phyloP scores from a whole-genome alignment of 2,329 filamentous ascomycete genomes.

The Colletotrichum horii region DNA sequence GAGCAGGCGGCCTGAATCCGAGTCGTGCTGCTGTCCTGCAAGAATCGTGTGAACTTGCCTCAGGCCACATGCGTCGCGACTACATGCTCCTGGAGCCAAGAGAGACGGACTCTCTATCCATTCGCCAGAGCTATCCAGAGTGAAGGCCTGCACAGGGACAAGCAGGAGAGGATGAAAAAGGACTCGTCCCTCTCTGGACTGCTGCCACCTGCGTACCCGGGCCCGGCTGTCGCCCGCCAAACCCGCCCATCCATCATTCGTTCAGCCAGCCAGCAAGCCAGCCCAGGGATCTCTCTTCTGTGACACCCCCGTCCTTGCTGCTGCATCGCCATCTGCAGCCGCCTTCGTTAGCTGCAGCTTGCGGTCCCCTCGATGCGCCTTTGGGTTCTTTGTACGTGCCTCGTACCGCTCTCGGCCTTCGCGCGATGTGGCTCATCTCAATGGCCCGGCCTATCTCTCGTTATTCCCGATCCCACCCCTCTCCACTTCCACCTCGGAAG shows the following conservation, averaged over 20 bases:
- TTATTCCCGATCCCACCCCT: neutral
- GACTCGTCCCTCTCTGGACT: neutral
- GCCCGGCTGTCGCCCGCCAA: constrained; percentile 6
- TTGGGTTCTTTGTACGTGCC: neutral
- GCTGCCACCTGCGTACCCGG: neutral
- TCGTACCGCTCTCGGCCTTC: constrained; percentile 10
- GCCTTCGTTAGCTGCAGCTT: neutral
- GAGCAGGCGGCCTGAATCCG: neutral
- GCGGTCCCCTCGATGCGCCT: neutral
- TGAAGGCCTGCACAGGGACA: neutral
- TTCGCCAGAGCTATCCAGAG: neutral
- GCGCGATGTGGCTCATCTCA: neutral
- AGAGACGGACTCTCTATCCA: neutral
- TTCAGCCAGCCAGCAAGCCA: neutral
- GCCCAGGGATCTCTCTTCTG: constrained; percentile 5
- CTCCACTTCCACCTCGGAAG: neutral
- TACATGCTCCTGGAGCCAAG: neutral
- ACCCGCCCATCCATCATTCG: constrained; percentile 9
- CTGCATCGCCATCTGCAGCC: constrained; percentile 8
- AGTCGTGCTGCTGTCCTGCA: neutral
- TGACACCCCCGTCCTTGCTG: neutral
- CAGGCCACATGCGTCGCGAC: neutral
- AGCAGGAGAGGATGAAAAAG: neutral
- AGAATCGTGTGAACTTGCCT: neutral
- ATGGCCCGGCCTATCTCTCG: neutral